Percentiles rank a stretch among this genome's conserved stretches.
phyloP scores from a whole-genome alignment of 129 eudicot species.

The Chrysanthemum seticuspe region DNA sequence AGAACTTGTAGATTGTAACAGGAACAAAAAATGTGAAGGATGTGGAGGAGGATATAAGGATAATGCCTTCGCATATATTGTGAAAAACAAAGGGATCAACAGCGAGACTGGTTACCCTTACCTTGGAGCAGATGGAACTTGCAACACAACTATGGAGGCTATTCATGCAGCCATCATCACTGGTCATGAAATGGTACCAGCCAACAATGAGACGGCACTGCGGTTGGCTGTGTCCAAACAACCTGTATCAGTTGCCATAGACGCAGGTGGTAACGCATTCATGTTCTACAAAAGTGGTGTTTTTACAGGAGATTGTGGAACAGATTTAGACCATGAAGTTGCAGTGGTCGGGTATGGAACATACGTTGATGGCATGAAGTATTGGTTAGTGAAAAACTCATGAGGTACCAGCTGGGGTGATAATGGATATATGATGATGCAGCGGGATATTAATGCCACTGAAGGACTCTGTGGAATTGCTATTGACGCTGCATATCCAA shows the following conservation, averaged over 20 bases:
- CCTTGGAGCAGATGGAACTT: slow-evolving; percentile 30
- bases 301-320: slow-evolving; percentile 48
- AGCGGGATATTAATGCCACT: slow-evolving; percentile 39
- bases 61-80: slow-evolving; percentile 41
- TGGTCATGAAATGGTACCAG: slow-evolving; percentile 30
- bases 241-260: slow-evolving; percentile 27
- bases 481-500: slow-evolving; percentile 63
- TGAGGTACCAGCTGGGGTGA: slow-evolving; percentile 83
- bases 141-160: slow-evolving; percentile 27
- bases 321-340: slow-evolving; percentile 69
- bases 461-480: slow-evolving; percentile 86
- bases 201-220: slow-evolving; percentile 30
- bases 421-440: slow-evolving; percentile 66
- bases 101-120: slow-evolving; percentile 47
- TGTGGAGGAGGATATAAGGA: slow-evolving; percentile 52
- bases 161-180: slow-evolving; percentile 20
- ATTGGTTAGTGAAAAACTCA: slow-evolving; percentile 81
- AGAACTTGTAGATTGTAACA: slow-evolving; percentile 52
- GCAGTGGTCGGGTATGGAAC: slow-evolving; percentile 75
- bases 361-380: slow-evolving; percentile 56
- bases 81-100: slow-evolving; percentile 43
- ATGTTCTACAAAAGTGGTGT: slow-evolving; percentile 24
- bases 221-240: slow-evolving; percentile 29
- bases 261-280: slow-evolving; percentile 10
- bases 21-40: slow-evolving; percentile 31